phyloP scores from a whole-genome alignment of 768 basidiomycete species.

The Suillus spraguei region DNA sequence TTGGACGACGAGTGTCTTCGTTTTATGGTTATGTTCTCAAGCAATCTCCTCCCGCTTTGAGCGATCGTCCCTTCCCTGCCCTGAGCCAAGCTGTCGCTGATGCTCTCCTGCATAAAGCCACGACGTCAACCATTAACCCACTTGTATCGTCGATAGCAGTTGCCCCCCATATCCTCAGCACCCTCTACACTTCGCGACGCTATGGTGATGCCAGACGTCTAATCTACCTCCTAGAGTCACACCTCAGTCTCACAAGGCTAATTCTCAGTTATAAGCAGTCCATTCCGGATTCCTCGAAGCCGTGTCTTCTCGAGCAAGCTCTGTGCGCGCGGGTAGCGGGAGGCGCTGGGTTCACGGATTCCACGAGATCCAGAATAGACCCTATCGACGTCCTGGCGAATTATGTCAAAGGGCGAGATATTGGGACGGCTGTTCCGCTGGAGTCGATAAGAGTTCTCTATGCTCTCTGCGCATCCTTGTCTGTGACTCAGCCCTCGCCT shows the following conservation, averaged over 20 bases:
- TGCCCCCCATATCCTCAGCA: conserved; percentile 57
- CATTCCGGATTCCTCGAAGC: conserved; percentile 42
- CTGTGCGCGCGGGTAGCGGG: conserved; percentile 65
- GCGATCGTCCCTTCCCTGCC: conserved; percentile 57
- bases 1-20: conserved; percentile 65
- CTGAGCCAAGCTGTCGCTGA: conserved; percentile 70
- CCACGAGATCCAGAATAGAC: conserved; percentile 53
- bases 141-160: conserved; percentile 70
- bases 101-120: too few relatives aligned
- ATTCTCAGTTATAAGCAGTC: conserved; percentile 67
- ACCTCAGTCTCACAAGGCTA: too few relatives aligned
- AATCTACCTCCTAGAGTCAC: conserved; percentile 68
- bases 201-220: conserved; percentile 70
- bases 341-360: conserved; percentile 46
- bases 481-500: conserved; percentile 58
- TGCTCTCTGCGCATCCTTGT: conserved; percentile 55
- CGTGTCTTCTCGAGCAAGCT: conserved; percentile 75
- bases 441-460: conserved; percentile 61
- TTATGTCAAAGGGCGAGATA: conserved; percentile 66
- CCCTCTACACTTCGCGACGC: conserved; percentile 63
- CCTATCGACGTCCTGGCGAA: conserved; percentile 75
- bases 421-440: conserved; percentile 60
- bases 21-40: conserved; percentile 71
- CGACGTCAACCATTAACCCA: conserved; percentile 81
- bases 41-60: conserved; percentile 56